Conservation (phyloP, 139 green algal species). For the Chloropicon primus region DNA sequence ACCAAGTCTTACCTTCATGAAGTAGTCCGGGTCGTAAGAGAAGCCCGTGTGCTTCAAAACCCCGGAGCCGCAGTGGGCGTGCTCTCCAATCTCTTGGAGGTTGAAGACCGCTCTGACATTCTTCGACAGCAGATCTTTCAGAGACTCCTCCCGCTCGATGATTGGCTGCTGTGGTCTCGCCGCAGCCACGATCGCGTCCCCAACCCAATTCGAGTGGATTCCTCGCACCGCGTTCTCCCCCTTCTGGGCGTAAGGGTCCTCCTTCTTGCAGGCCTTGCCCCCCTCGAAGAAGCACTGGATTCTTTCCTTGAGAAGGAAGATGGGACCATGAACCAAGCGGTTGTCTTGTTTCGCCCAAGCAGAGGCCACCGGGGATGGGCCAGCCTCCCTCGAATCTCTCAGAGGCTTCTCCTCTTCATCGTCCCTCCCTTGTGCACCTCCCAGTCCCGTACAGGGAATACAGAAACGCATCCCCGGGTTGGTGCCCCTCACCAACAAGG, state of each 20-base stretch:
- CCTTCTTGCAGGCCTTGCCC: slow-evolving; percentile 22
- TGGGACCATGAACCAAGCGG: slow-evolving; percentile 19
- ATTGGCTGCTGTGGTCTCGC: slow-evolving; percentile 40
- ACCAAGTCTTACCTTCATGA: slow-evolving; percentile 42
- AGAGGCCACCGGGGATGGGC: neutral
- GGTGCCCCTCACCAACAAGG: too few relatives aligned
- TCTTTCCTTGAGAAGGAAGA: slow-evolving; percentile 31
- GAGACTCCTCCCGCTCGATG: slow-evolving; percentile 8
- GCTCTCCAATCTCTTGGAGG: slow-evolving; percentile 48
- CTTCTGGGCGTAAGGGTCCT: slow-evolving; percentile 32
- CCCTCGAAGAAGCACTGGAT: slow-evolving; percentile 39
- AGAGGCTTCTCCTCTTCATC: too few relatives aligned
- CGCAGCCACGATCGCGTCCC: slow-evolving; percentile 40
- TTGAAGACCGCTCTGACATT: slow-evolving; percentile 49
- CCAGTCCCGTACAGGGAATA: too few relatives aligned
- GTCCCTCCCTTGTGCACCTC: too few relatives aligned
- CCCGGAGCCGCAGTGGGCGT: slow-evolving; percentile 46
- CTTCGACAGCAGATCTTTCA: slow-evolving; percentile 31
- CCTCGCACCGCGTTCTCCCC: slow-evolving; percentile 31
- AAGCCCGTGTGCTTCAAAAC: slow-evolving; percentile 38
- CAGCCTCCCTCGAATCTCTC: too few relatives aligned
- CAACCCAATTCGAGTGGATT: slow-evolving; percentile 55
- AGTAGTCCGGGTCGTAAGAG: slow-evolving; percentile 45
- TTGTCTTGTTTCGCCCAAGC: slow-evolving; percentile 26
- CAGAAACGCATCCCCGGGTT: too few relatives aligned